These are phyloP conservation scores for Hydrangea macrophylla DNA, from an alignment of 148 eudicot genomes.

Conservation along the genomic window DNA sequence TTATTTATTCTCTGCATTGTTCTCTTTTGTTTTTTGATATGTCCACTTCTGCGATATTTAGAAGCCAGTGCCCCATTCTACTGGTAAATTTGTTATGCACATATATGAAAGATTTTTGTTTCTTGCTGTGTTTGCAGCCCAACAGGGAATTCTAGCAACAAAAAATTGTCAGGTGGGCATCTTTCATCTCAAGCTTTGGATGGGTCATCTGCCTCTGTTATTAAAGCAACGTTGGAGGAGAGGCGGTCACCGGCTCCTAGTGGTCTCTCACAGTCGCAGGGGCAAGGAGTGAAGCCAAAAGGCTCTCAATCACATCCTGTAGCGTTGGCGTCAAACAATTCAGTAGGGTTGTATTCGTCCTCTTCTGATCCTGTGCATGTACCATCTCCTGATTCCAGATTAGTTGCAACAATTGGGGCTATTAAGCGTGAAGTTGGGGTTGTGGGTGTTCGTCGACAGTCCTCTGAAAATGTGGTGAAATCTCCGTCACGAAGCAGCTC, in stretches of 20 bases:
- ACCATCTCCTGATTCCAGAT: slow-evolving; percentile 71
- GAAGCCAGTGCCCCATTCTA: not conserved
- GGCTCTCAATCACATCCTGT: slow-evolving; percentile 33
- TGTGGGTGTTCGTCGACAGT: slow-evolving; percentile 75
- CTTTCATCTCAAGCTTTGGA: slow-evolving; percentile 31
- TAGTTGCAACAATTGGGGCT: slow-evolving; percentile 69
- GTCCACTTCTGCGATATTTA: not conserved
- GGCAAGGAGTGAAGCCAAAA: slow-evolving; percentile 32
- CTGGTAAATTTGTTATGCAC: not conserved
- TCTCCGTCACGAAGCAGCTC: slow-evolving; percentile 44
- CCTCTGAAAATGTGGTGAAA: slow-evolving; percentile 49
- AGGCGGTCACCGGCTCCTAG: slow-evolving; percentile 25
- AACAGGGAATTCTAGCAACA: slow-evolving; percentile 36
- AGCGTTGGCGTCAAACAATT: slow-evolving; percentile 42
- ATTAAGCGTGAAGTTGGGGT: slow-evolving; percentile 83
- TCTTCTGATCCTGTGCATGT: slow-evolving; percentile 95
- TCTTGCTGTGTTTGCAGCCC: slow-evolving; percentile 30
- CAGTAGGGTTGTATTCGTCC: slow-evolving; percentile 76
- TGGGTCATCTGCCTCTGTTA: slow-evolving; percentile 27
- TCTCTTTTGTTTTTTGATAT: not conserved
- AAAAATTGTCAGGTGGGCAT: slow-evolving; percentile 32
- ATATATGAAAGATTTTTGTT: not conserved
- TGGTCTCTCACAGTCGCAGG: slow-evolving; percentile 36
- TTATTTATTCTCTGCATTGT: not conserved
- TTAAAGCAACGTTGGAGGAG: slow-evolving; percentile 36